phyloP scores from a whole-genome alignment of 306 rosid genomes.

The Gynostemma pentaphyllum region DNA sequence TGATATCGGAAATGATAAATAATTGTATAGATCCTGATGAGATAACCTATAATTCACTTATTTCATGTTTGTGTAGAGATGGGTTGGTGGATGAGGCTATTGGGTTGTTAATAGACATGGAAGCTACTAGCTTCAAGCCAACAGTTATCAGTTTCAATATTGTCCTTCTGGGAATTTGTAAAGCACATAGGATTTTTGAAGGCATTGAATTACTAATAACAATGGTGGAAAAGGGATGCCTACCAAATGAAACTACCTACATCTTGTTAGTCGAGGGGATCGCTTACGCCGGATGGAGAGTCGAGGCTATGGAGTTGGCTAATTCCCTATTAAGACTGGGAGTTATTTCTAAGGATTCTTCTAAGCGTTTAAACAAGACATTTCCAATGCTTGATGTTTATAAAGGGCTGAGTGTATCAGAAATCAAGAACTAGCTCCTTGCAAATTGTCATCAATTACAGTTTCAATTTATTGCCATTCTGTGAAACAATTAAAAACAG shows the following conservation, averaged over 20 bases:
- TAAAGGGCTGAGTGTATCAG: slow-evolving; percentile 45
- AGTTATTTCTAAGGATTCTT: slow-evolving; percentile 41
- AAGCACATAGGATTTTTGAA: slow-evolving; percentile 36
- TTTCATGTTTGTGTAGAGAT: slow-evolving; percentile 82
- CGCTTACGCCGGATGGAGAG: slow-evolving; percentile 70
- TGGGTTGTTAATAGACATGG: slow-evolving; percentile 69
- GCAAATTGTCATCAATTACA: not conserved
- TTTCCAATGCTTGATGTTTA: slow-evolving; percentile 59
- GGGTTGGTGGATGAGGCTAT: slow-evolving; percentile 75
- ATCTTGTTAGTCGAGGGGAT: slow-evolving; percentile 58
- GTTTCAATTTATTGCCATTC: not conserved
- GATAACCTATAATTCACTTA: slow-evolving; percentile 66
- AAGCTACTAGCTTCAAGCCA: slow-evolving; percentile 32
- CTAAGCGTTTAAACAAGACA: slow-evolving; percentile 45
- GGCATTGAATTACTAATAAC: slow-evolving; percentile 57
- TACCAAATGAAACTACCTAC: slow-evolving; percentile 65
- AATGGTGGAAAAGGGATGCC: slow-evolving; percentile 56
- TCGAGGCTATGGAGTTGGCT: slow-evolving; percentile 62
- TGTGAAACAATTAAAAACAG: not conserved
- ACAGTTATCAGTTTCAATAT: slow-evolving; percentile 61
- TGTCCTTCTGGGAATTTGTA: slow-evolving; percentile 68
- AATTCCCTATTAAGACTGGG: slow-evolving; percentile 32
- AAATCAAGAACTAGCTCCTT: slow-evolving; percentile 25
- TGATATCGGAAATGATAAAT: slow-evolving; percentile 60
- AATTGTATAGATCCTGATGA: slow-evolving; percentile 52